Evolutionary conservation across 352 stramenopile genomes (phyloP), one percentile per base, ranked within the genome.

Genomic region (Globisporangium paroecandrum): DNA sequence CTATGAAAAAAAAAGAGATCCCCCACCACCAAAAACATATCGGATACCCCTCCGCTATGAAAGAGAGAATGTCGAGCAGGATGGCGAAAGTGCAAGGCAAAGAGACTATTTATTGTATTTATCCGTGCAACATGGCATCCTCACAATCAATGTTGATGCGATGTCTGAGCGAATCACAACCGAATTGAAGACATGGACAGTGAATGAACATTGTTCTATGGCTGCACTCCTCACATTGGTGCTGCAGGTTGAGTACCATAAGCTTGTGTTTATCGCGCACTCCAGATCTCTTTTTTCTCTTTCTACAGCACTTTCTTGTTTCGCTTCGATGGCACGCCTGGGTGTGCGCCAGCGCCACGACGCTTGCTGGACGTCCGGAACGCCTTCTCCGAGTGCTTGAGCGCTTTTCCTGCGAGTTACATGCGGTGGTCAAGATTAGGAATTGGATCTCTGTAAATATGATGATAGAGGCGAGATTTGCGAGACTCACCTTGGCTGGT

Each of bases 321-420:
- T 10, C 81, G 78, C 56, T 89, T 89, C 3, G 81, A 74, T 18
- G 81, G 70, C 49, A 84, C 69, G 3, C 67, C 78, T 15, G 67
- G 69, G 18, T 57, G 72, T 0, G 47, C 54, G n/a, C 68, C 75
- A 5, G 58, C 51, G n/a, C 70, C 75, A 51, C 77, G 81, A 49
- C 77, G 76, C 61, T 89, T 89, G 47, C 66, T 81, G 54, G 70
- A 72, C 32, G 70, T 62, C 0, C 78, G 80, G 49, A 77, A 70
- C 18, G 74, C 72, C 43, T 89, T 87, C 71, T 89, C 81, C 24
- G 81, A 78, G 57, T 82, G 70, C 64, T 85, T 89, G 2, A 81
- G 71, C 32, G 73, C 72, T 70, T 87, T 89, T 29, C 81, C 80
- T 85, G 58, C 18, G 4, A 32, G 29, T 32, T 32, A 32, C 29